Evolutionary conservation across 768 basidiomycete genomes (phyloP), one percentile per base, ranked within the genome.

Genomic region (Boletus insuetus): DNA sequence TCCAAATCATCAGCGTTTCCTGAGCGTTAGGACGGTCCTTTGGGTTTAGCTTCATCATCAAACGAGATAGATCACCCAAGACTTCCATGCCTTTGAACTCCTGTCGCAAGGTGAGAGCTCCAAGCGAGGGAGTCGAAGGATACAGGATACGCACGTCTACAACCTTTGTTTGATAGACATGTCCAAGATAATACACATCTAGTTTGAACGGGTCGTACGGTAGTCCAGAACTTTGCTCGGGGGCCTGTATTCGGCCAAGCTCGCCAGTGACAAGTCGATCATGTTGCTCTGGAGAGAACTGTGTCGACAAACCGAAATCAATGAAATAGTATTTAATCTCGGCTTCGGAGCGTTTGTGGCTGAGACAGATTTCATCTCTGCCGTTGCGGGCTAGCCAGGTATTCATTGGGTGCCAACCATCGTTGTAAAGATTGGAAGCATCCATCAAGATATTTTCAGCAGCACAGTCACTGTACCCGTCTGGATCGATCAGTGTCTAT

Each of bases 281-380:
- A 1, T 5, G 14, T 26, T 52, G 35, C 1, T 2, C 49, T 0
- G 74, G 68, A 11, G 29, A 48, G 31, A 67, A 75, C 17, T 51
- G 58, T 0, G 62, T 57, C 2, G 74, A 73, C 11, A 73, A 45
- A 1, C 72, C 71, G 38, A 76, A 74, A 53, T 74, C 73, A 40
- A 74, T 72, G 26, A 73, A 56, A 38, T 65, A 70, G 54, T 75
- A 76, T 29, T 54, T 67, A 0, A 61, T 58, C 0, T 73, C 67
- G 6, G 51, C 59, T 4, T 56, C 40, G 0, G 68, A 72, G 13
- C 72, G 70, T 1, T 61, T 67, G 49, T 49, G 67, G 10, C 12
- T 49, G 17, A 67, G 55, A 35, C 61, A 63, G 0, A 62, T 66
- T 4, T 26, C 29, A 29, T 29, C 29, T n/a, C 31, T 46, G 2